Percentiles rank a stretch among this genome's conserved stretches.
Evolutionary conservation across 163 green algal species (phyloP).

Genomic region (Chlamydomonas reinhardtii): DNA sequence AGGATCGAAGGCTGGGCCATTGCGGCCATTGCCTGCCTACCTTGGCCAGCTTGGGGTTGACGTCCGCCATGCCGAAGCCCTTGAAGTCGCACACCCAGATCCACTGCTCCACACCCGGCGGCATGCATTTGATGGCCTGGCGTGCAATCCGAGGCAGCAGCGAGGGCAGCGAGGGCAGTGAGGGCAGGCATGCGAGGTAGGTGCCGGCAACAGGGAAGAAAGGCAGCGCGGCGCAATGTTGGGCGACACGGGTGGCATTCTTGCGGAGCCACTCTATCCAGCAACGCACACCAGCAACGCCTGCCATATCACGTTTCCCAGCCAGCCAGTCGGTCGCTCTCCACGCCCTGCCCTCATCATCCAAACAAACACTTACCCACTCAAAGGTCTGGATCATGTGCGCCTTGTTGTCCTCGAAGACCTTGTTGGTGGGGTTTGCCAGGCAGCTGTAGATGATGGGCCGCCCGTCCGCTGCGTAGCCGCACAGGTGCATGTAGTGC

Average conservation of each 20-base stretch:
- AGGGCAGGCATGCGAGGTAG: neutral
- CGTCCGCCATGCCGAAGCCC: constrained; percentile 80
- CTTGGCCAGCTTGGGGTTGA: constrained; percentile 62
- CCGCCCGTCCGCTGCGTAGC: constrained; percentile 52
- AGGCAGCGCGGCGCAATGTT: neutral
- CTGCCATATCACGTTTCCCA: no score
- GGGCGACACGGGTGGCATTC: no score
- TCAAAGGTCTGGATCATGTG: constrained; percentile 87
- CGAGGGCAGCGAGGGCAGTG: no score
- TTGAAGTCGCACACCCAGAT: constrained; percentile 86
- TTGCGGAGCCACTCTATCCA: no score
- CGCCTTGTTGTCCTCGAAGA: constrained; percentile 69
- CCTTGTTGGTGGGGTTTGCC: constrained; percentile 65
- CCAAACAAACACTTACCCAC: constrained; percentile 34
- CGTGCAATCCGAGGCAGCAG: no score
- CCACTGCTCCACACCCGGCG: constrained; percentile 78
- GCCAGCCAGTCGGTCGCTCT: no score
- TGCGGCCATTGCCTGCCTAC: no score
- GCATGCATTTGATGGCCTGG: constrained; percentile 66
- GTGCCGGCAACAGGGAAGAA: no score
- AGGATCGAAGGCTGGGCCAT: no score
- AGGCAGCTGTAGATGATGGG: constrained; percentile 84
- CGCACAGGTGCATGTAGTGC: constrained; percentile 65
- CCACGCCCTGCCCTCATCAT: no score
- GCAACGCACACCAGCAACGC: no score